A percentile compares a stretch with the other conserved stretches of the same genome.
These are phyloP conservation scores for Cyberlindnera nakhonratchasimensis DNA, from an alignment of 805 yeast genomes.

Conservation along the genomic window DNA sequence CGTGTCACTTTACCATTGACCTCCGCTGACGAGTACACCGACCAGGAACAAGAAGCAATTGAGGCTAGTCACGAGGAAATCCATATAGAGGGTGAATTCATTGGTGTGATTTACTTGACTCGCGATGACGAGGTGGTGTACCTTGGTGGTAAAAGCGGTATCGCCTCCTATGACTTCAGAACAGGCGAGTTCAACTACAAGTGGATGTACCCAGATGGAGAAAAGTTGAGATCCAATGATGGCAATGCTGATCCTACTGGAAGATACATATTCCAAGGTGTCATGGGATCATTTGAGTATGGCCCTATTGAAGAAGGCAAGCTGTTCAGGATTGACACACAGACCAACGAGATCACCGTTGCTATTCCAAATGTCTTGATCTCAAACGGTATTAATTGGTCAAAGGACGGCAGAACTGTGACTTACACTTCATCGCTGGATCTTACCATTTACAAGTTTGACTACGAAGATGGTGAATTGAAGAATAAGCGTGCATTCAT, in stretches of 20 bases:
- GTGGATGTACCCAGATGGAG: slow-evolving; percentile 33
- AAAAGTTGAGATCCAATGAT: slow-evolving; percentile 66
- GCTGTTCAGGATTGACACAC: slow-evolving; percentile 40
- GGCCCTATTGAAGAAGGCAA: slow-evolving; percentile 47
- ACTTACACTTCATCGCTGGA: slow-evolving; percentile 54
- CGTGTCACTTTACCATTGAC: slow-evolving; percentile 25
- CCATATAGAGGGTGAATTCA: slow-evolving; percentile 38
- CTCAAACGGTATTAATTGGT: slow-evolving; percentile 74
- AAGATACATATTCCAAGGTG: slow-evolving; percentile 66
- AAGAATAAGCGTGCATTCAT: slow-evolving; percentile 39
- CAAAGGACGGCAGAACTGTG: slow-evolving; percentile 36
- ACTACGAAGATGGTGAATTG: slow-evolving; percentile 40
- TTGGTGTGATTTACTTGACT: slow-evolving; percentile 76
- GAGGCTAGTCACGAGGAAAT: slow-evolving; percentile 37
- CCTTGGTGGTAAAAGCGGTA: slow-evolving; percentile 64
- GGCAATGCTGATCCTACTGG: slow-evolving; percentile 79
- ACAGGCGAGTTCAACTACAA: slow-evolving; percentile 37
- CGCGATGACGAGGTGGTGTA: slow-evolving; percentile 44
- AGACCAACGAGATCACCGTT: slow-evolving; percentile 28
- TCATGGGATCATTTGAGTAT: slow-evolving; percentile 61
- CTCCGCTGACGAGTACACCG: slow-evolving; percentile 26
- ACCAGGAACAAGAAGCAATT: slow-evolving; percentile 24
- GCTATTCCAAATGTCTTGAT: slow-evolving; percentile 37
- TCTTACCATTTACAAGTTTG: slow-evolving; percentile 45
- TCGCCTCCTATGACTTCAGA: slow-evolving; percentile 49